A percentile compares a stretch with the other conserved stretches of the same genome.
Evolutionary conservation across 2,329 filamentous ascomycete species (phyloP).

Genomic region (Fusarium sp.): DNA sequence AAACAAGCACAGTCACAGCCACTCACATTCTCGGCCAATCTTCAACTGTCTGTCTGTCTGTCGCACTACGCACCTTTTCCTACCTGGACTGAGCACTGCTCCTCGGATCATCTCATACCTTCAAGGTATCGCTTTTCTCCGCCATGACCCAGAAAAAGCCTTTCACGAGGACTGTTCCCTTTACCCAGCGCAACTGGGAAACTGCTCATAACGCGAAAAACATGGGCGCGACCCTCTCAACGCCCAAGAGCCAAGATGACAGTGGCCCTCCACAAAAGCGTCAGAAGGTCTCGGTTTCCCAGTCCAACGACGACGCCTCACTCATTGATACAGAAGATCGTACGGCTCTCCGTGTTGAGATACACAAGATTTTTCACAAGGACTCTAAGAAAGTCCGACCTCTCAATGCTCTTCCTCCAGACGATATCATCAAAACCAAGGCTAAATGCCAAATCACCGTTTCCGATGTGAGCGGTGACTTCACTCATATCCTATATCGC

Average conservation of each 20-base stretch:
- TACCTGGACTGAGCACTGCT: conserved; percentile 13
- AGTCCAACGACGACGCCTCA: conserved; percentile 44
- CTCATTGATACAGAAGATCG: conserved; percentile 45
- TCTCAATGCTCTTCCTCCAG: conserved; percentile 43
- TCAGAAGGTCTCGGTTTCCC: conserved; percentile 57
- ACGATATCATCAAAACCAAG: conserved; percentile 45
- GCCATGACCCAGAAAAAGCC: conserved; percentile 60
- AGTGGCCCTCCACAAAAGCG: conserved; percentile 58
- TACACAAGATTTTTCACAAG: conserved; percentile 62
- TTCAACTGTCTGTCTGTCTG: background rate
- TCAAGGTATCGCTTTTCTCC: conserved; percentile 48
- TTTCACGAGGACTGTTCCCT: conserved; percentile 61
- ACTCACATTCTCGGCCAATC: background rate
- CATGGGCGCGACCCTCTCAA: conserved; percentile 51
- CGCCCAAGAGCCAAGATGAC: conserved; percentile 48
- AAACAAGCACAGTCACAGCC: background rate
- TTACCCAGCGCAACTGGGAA: conserved; percentile 65
- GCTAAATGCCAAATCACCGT: conserved; percentile 52
- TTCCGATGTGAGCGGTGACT: conserved; percentile 47
- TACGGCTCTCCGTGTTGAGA: conserved; percentile 61
- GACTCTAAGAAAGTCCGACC: conserved; percentile 52
- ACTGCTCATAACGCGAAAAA: conserved; percentile 56
- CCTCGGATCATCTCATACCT: conserved; percentile 20
- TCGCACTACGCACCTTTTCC: conserved; percentile 2
- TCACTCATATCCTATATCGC: conserved; percentile 58